Conservation (phyloP, 2,329 filamentous ascomycete genomes). For the Fusarium praegraminearum region DNA sequence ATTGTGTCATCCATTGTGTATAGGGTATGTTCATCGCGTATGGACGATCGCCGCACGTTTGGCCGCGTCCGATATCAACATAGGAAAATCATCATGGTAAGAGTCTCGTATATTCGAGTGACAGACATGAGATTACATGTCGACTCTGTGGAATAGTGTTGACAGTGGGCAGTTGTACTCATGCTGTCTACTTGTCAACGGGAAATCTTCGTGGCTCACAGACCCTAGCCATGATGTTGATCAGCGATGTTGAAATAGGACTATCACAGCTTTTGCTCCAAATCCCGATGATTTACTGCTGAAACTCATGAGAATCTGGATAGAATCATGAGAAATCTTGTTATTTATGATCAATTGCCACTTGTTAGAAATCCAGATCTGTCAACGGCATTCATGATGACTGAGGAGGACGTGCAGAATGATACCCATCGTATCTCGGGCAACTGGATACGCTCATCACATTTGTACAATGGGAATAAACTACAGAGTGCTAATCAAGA, state of each 20-base stretch:
- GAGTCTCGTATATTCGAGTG: neutral
- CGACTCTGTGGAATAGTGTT: neutral
- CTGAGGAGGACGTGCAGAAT: neutral
- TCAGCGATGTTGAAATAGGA: neutral
- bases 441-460: neutral
- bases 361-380: no score
- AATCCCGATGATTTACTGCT: no score
- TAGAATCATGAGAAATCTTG: neutral
- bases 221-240: neutral
- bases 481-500: neutral
- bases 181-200: neutral
- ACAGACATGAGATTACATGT: accelerated
- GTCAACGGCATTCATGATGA: neutral
- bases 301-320: no score
- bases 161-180: neutral
- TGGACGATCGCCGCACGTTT: neutral
- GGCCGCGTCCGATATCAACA: neutral
- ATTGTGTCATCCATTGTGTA: neutral
- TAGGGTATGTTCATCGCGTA: neutral
- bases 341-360: no score
- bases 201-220: no score
- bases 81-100: neutral
- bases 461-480: no score
- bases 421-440: neutral
- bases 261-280: neutral